phyloP scores from a whole-genome alignment of 1,139 yeast genomes.

The Kodamaea derodonti region DNA sequence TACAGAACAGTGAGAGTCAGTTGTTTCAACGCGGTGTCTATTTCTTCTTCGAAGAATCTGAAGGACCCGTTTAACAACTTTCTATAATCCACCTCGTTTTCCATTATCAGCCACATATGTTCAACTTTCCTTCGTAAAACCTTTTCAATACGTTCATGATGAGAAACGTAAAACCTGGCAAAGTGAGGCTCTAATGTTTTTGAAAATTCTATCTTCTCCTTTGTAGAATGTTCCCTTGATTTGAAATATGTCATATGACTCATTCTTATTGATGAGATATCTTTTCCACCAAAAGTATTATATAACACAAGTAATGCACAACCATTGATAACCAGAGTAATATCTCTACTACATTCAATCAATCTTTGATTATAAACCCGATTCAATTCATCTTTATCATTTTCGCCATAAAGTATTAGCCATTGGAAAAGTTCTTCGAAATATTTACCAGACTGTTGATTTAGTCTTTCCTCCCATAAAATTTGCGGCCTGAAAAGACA shows the following conservation, averaged over 20 bases:
- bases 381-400: conserved; percentile 4
- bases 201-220: neutral
- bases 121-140: neutral
- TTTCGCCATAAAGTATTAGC: conserved; percentile 1
- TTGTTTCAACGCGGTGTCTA: conserved; percentile 9
- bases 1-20: conserved; percentile 7
- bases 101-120: neutral
- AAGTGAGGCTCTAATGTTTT: neutral
- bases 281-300: neutral
- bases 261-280: neutral
- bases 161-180: neutral
- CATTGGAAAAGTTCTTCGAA: conserved; percentile 1
- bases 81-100: neutral
- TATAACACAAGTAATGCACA: conserved; percentile 3
- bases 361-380: conserved; percentile 1
- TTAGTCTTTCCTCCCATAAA: neutral
- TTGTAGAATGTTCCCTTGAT: neutral
- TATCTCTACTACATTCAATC: neutral
- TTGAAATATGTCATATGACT: neutral
- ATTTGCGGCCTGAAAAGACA: conserved; percentile 1
- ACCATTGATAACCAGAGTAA: neutral
- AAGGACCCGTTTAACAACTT: conserved; percentile 6
- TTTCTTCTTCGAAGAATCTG: conserved; percentile 7
- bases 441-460: neutral
- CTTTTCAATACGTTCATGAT: neutral